These are phyloP conservation scores for Isatis lusitanica DNA, from an alignment of 441 rosid species.

Conservation along the genomic window DNA sequence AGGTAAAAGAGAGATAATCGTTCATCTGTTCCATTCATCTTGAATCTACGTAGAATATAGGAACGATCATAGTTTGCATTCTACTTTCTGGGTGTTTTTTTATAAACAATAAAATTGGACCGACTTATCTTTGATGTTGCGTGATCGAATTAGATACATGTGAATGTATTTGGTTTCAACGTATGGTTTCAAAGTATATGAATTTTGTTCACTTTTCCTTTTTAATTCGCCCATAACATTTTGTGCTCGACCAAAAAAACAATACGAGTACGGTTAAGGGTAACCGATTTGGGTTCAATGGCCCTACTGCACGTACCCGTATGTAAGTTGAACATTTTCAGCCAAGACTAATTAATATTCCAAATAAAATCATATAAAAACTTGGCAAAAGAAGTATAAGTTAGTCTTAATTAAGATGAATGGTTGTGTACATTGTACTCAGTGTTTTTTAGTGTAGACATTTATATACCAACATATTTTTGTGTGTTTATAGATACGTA, in stretches of 20 bases:
- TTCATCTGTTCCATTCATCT: conserved; percentile 26
- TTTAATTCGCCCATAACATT: not conserved
- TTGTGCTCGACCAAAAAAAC: too few species aligned
- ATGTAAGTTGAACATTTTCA: not conserved
- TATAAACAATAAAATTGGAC: not conserved
- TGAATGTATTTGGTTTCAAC: not conserved
- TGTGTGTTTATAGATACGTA: not conserved
- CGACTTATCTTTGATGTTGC: not conserved
- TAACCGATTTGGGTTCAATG: not conserved
- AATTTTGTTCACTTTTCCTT: not conserved
- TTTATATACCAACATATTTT: not conserved
- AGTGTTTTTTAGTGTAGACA: not conserved
- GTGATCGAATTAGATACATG: not conserved
- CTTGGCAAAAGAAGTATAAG: too few species aligned
- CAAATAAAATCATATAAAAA: not conserved
- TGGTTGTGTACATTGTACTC: not conserved
- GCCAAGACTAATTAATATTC: not conserved
- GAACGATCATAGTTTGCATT: not conserved
- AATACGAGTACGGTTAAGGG: not conserved
- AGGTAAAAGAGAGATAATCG: conserved; percentile 26
- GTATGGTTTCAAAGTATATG: not conserved
- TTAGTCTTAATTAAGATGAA: not conserved
- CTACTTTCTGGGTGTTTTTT: not conserved
- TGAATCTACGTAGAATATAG: not conserved
- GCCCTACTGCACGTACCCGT: not conserved